Conservation (phyloP, 805 yeast species). For the Kluyveromyces aestuarii region DNA sequence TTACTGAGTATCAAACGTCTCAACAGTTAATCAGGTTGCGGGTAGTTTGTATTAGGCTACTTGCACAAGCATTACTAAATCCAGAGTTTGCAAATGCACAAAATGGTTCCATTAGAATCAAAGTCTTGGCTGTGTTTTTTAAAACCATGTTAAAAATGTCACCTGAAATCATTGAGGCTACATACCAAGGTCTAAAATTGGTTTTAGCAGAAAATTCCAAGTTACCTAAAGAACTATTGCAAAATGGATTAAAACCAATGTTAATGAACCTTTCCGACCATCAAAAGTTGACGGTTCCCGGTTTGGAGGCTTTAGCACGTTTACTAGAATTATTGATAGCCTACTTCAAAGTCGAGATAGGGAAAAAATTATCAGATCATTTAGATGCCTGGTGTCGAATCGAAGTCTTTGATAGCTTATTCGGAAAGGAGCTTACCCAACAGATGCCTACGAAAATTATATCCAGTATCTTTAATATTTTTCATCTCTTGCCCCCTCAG, state of each 20-base stretch:
- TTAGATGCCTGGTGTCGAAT: constrained; percentile 94
- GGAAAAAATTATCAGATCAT: constrained; percentile 85
- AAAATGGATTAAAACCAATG: constrained; percentile 92
- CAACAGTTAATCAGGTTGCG: constrained; percentile 81
- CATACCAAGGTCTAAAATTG: constrained; percentile 77
- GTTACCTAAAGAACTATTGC: constrained; percentile 89
- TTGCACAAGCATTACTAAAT: constrained; percentile 75
- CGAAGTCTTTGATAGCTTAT: constrained; percentile 58
- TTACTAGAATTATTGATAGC: constrained; percentile 79
- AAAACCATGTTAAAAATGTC: constrained; percentile 84
- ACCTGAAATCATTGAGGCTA: constrained; percentile 83
- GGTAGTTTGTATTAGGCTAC: constrained; percentile 77
- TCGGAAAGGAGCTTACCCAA: constrained; percentile 70
- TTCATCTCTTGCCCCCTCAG: constrained; percentile 83
- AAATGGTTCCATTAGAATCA: constrained; percentile 66
- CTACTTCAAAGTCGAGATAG: constrained; percentile 94
- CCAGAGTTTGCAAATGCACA: constrained; percentile 75
- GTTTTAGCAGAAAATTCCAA: constrained; percentile 80
- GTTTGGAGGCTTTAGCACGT: constrained; percentile 84
- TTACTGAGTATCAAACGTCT: constrained; percentile 78
- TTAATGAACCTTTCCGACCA: constrained; percentile 91
- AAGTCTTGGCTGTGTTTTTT: constrained; percentile 89
- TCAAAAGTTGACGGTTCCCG: constrained; percentile 78
- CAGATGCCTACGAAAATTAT: constrained; percentile 81
- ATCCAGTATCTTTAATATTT: constrained; percentile 81